Percentiles rank a stretch among this genome's conserved stretches.
Evolutionary conservation across 306 rosid species (phyloP).

Genomic region (Cotoneaster glaucophyllus): DNA sequence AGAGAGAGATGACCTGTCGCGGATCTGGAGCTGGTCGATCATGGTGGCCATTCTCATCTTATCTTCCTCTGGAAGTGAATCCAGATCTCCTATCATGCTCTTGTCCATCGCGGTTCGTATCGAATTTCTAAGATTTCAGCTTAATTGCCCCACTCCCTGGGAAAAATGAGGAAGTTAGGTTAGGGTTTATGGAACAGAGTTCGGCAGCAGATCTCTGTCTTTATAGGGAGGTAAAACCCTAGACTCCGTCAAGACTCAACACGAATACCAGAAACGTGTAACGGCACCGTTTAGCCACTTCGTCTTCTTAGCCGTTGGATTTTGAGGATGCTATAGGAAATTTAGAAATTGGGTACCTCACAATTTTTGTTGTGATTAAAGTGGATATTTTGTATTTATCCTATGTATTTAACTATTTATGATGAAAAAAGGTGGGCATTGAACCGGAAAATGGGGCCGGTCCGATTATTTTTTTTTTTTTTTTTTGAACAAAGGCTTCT

Average conservation of each 20-base stretch:
- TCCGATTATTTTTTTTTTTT: no score
- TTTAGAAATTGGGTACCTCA: neutral
- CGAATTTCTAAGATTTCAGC: neutral
- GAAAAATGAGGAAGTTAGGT: neutral
- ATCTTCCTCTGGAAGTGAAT: constrained; percentile 54
- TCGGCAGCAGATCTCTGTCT: neutral
- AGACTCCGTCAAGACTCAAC: neutral
- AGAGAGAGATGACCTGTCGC: constrained; percentile 42
- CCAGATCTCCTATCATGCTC: constrained; percentile 68
- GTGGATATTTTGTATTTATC: no score
- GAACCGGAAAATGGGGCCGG: no score
- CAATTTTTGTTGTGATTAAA: no score
- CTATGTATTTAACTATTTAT: no score
- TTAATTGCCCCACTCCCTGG: neutral
- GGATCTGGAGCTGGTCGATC: constrained; percentile 83
- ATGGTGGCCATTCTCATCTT: constrained; percentile 54
- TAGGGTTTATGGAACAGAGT: neutral
- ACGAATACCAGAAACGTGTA: no score
- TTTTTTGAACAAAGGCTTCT: no score
- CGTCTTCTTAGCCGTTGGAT: neutral
- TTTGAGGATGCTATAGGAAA: neutral
- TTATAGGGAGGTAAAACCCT: constrained; percentile 8
- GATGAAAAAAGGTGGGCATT: no score
- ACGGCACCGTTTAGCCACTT: neutral
- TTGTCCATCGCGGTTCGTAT: constrained; percentile 43